Conservation (phyloP, 2,329 filamentous ascomycete species). For the Pseudogymnoascus sp. region DNA sequence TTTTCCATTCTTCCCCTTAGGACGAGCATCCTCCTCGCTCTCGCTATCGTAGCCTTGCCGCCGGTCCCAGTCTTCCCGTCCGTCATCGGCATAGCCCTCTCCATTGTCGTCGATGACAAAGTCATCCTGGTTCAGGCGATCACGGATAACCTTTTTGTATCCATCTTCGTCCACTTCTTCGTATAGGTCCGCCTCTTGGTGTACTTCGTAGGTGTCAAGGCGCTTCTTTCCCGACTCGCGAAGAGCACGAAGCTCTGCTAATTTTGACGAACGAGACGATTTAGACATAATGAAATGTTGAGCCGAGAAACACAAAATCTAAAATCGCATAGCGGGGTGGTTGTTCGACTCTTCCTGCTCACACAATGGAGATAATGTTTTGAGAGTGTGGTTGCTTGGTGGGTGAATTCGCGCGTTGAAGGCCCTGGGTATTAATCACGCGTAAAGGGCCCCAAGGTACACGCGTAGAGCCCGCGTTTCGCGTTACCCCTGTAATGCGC, state of each 20-base stretch:
- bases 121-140: slow-evolving; percentile 85
- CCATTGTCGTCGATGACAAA: slow-evolving; percentile 99
- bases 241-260: slow-evolving; percentile 75
- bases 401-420: slow-evolving; percentile 1
- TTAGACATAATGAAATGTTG: slow-evolving; percentile 25
- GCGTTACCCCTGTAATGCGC: slow-evolving; percentile 1
- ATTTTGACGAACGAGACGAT: slow-evolving; percentile 34
- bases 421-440: neutral
- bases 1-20: slow-evolving; percentile 43
- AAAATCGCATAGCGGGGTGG: neutral
- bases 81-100: slow-evolving; percentile 92
- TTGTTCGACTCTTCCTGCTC: neutral
- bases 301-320: neutral
- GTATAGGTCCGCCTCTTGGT: slow-evolving; percentile 78
- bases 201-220: slow-evolving; percentile 77
- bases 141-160: slow-evolving; percentile 92
- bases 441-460: neutral
- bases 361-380: neutral
- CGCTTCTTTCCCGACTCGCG: slow-evolving; percentile 86
- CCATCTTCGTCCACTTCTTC: slow-evolving; percentile 95
- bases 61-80: slow-evolving; percentile 84
- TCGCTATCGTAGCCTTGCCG: slow-evolving; percentile 61
- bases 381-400: slow-evolving; percentile 1
- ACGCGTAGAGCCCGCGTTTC: slow-evolving; percentile 3
- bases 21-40: slow-evolving; percentile 57